Evolutionary conservation across 2,329 filamentous ascomycete species (phyloP), one percentile per base, ranked within the genome.

Genomic region (Trichoderma arundinaceum): DNA sequence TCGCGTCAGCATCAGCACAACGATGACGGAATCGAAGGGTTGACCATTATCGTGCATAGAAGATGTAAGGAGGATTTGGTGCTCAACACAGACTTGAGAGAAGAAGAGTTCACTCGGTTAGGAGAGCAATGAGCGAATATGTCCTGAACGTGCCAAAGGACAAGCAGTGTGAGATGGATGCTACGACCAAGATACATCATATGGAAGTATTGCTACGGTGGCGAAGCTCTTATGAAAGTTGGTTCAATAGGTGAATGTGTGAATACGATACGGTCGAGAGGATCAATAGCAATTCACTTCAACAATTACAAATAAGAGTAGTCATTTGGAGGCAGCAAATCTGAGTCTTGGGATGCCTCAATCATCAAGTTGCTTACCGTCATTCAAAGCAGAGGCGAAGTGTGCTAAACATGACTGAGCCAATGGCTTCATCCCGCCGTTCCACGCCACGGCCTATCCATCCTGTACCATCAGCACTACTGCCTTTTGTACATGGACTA

Each of bases 41-140:
- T 85, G 59, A 85, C 82, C 6, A 81, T 84, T 66, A 79, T 84
- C 53, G 75, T 86, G 72, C 83, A 84, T 72, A 74, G 83, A 70
- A 80, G 74, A 69, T 78, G 79, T 51, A 81, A 78, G 72, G 82
- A 84, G 54, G 83, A 86, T 67, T 69, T 85, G 70, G 78, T 84
- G 53, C 81, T 85, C 70, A 83, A 82, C 63, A 84, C 82, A 2
- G 79, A 84, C 70, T 73, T 84, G 71, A 59, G 41, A 32, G 64
- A 68, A 48, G 52, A 44, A 33, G 22, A 49, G 7, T 10, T 19
- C 13, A 9, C 22, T 7, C 22, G 15, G 28, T 19, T 35, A 28
- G 52, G 22, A 32, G 35, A 59, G 39, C 28, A 46, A 28, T 17
- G 13, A 46, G 28, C 22, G 46, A 17, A 10, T 19, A 7, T 12